Evolutionary conservation across 2,329 filamentous ascomycete genomes (phyloP).

Genomic region (Colletotrichum somersetense): DNA sequence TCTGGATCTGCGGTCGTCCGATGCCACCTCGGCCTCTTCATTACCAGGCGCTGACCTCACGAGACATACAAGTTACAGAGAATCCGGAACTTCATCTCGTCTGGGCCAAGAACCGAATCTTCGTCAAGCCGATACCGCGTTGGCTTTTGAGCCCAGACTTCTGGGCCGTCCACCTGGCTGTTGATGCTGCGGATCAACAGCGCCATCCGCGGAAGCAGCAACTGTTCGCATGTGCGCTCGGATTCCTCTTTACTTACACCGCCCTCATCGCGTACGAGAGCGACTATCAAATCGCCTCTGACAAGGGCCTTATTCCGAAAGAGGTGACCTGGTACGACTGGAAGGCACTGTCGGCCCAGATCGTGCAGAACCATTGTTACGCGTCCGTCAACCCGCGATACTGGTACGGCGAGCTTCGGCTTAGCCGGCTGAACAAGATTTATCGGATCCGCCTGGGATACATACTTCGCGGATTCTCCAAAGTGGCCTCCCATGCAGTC

Average conservation of each 20-base stretch:
- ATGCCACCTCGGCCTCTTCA: conserved; percentile 46
- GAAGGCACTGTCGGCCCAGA: conserved; percentile 49
- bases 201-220: conserved; percentile 39
- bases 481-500: conserved; percentile 36
- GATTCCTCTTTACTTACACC: conserved; percentile 55
- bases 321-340: conserved; percentile 53
- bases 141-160: conserved; percentile 54
- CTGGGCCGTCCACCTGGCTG: conserved; percentile 49
- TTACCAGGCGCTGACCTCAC: conserved; percentile 45
- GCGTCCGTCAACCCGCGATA: conserved; percentile 52
- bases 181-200: conserved; percentile 4
- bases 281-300: conserved; percentile 53
- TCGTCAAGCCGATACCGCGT: conserved; percentile 55
- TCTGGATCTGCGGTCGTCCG: conserved; percentile 47
- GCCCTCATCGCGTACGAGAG: conserved; percentile 54
- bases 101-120: conserved; percentile 54
- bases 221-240: conserved; percentile 50
- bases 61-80: conserved; percentile 53
- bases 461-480: conserved; percentile 36
- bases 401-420: conserved; percentile 56
- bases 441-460: conserved; percentile 48
- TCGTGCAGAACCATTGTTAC: conserved; percentile 46
- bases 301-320: conserved; percentile 51
- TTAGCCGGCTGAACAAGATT: conserved; percentile 56
- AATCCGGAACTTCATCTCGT: conserved; percentile 55